phyloP scores from a whole-genome alignment of 2,329 filamentous ascomycete species.

The Cordyceps cicadae region DNA sequence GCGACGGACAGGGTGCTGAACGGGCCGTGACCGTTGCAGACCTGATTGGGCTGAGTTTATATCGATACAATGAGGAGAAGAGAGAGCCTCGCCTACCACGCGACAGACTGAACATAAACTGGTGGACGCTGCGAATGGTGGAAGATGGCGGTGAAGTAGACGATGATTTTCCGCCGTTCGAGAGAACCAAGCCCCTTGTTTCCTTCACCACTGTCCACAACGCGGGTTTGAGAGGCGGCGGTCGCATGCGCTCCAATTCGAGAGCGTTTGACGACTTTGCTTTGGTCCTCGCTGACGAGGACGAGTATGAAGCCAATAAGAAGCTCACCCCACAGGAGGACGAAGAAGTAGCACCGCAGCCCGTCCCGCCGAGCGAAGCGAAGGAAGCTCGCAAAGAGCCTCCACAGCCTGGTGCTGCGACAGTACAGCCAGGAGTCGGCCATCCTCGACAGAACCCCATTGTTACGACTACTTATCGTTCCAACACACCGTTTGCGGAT shows the following conservation, averaged over 20 bases:
- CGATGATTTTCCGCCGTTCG: constrained; percentile 73
- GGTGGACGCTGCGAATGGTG: constrained; percentile 77
- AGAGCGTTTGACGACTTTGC: constrained; percentile 79
- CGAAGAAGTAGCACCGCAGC: constrained; percentile 33
- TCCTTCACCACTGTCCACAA: constrained; percentile 79
- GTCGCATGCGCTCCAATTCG: constrained; percentile 56
- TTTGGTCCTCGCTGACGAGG: constrained; percentile 61
- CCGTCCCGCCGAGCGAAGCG: constrained; percentile 5
- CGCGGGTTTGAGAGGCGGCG: constrained; percentile 59
- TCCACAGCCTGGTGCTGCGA: constrained; percentile 23
- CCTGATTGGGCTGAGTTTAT: constrained; percentile 72
- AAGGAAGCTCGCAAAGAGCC: constrained; percentile 20
- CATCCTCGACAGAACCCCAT: constrained; percentile 49
- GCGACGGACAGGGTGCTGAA: constrained; percentile 55
- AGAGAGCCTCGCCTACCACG: constrained; percentile 56
- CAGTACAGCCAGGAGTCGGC: constrained; percentile 21
- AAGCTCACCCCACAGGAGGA: constrained; percentile 58
- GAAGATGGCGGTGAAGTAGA: constrained; percentile 79
- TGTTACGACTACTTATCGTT: constrained; percentile 51
- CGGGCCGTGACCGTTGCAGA: constrained; percentile 65
- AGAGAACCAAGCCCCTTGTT: constrained; percentile 63
- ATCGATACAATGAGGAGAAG: constrained; percentile 70
- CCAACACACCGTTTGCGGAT: constrained; percentile 47
- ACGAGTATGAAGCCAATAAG: constrained; percentile 62
- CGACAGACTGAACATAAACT: constrained; percentile 68